A percentile compares a stretch with the other conserved stretches of the same genome.
Conservation (phyloP, 305 asterid species). For the Plantago coronopus region DNA sequence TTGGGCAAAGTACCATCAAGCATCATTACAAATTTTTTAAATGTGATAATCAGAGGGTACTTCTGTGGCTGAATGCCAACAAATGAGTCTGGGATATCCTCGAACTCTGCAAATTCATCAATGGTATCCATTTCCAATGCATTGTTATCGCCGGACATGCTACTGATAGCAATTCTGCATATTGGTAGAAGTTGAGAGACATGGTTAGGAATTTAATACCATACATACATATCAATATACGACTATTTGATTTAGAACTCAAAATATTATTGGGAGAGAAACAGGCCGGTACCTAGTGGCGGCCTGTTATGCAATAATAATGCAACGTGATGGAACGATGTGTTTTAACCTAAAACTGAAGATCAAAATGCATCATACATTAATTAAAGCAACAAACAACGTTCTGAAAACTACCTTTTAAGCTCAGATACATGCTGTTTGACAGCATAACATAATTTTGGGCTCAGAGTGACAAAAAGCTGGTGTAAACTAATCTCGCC, state of each 20-base stretch:
- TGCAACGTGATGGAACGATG: neutral
- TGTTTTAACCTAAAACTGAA: neutral
- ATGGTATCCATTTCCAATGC: slow-evolving; percentile 33
- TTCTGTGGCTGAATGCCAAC: slow-evolving; percentile 32
- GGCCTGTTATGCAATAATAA: too few relatives aligned
- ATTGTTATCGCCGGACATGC: slow-evolving; percentile 10
- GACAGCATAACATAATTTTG: slow-evolving; percentile 62
- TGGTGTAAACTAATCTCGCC: slow-evolving; percentile 33
- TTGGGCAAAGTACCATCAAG: slow-evolving; percentile 52
- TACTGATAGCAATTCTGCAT: slow-evolving; percentile 38
- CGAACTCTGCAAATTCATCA: slow-evolving; percentile 35
- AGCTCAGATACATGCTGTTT: slow-evolving; percentile 52
- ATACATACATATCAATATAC: too few relatives aligned
- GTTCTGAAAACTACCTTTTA: slow-evolving; percentile 36
- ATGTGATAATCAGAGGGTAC: slow-evolving; percentile 57
- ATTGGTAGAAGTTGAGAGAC: slow-evolving; percentile 15
- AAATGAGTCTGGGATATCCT: slow-evolving; percentile 50
- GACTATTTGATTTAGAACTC: too few relatives aligned
- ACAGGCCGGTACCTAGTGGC: too few relatives aligned
- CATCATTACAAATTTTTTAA: slow-evolving; percentile 60
- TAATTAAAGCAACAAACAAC: too few relatives aligned
- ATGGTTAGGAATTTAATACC: neutral
- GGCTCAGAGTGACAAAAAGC: slow-evolving; percentile 67
- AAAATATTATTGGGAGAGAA: too few relatives aligned
- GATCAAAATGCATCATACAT: neutral